These are phyloP conservation scores for Medicago ruthenica DNA, from an alignment of 306 rosid species.

Conservation along the genomic window DNA sequence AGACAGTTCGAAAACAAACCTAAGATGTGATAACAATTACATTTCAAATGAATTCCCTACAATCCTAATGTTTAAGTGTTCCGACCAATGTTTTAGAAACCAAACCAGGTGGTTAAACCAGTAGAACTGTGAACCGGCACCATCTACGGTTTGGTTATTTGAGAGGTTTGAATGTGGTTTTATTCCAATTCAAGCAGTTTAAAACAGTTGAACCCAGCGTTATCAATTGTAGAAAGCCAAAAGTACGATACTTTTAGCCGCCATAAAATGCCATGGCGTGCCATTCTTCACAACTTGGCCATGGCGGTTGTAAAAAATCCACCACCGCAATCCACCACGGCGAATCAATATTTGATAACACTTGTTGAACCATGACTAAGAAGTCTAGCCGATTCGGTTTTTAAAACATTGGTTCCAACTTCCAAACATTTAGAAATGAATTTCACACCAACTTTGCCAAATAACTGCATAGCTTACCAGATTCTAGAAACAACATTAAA, in stretches of 20 bases:
- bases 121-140: not conserved
- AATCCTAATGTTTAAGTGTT: slow-evolving; percentile 4
- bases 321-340: too few relatives aligned
- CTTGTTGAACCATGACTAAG: not conserved
- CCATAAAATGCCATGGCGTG: too few relatives aligned
- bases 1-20: not conserved
- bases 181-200: not conserved
- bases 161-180: not conserved
- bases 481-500: slow-evolving; percentile 34
- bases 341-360: too few relatives aligned
- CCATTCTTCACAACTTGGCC: too few relatives aligned
- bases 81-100: not conserved
- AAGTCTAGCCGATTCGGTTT: not conserved
- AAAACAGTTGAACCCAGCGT: not conserved
- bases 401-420: slow-evolving; percentile 8
- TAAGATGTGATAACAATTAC: not conserved
- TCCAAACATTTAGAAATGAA: slow-evolving; percentile 24
- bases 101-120: not conserved
- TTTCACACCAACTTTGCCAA: slow-evolving; percentile 23
- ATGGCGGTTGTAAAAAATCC: too few relatives aligned
- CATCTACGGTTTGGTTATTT: not conserved
- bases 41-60: not conserved
- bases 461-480: slow-evolving; percentile 20
- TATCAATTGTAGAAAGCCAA: too few relatives aligned
- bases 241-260: too few relatives aligned